Base-by-base conservation (phyloP, 305 asterid genomes). In the Stenogyne calaminthoides region DNA sequence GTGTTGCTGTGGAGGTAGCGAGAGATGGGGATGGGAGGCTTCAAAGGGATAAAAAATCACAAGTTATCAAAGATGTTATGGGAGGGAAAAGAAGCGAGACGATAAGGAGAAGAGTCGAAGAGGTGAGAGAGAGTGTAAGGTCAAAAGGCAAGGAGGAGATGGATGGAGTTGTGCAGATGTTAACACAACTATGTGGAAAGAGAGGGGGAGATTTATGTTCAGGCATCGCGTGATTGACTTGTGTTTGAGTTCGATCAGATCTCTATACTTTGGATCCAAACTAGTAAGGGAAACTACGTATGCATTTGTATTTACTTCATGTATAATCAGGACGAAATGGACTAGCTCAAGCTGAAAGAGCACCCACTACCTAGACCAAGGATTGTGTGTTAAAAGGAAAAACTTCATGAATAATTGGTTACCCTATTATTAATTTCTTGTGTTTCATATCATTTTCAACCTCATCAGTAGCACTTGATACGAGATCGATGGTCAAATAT, bases 1-100 rank as follows among this genome's bases (percentile, higher is more conserved):
- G 90, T 1, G 78, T 78, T 2, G 90, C 58, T 1, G 64, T 62
- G 3, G 86, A 86, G 73, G 86, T 82, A 6, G n/a, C 4, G 73
- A 84, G 79, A 59, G 84, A 76, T 8, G 74, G 12, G 7, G 16
- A 60, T 16, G 85, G 86, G 19, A 77, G 67, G 57, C 10, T 75
- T 9, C 67, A 46, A 2, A 75, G 78, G 49, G 74, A 74, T 2
- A 70, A 73, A 72, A 81, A 83, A 7, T 63, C 78, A 0, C 64
- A 44, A 25, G 82, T 68, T 29, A 49, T 85, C 42, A 71, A 54
- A 32, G 74, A 81, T 18, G 85, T 83, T 5, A 47, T 85, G 6
- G 29, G 57, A 9, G 84, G 57, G 19, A 40, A 40, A 55, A 25
- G 6, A 0, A 83, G 86, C 39, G 78, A 64, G 32, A 2, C 6